Base-by-base conservation (phyloP, 805 yeast genomes). In the Candida alai region DNA sequence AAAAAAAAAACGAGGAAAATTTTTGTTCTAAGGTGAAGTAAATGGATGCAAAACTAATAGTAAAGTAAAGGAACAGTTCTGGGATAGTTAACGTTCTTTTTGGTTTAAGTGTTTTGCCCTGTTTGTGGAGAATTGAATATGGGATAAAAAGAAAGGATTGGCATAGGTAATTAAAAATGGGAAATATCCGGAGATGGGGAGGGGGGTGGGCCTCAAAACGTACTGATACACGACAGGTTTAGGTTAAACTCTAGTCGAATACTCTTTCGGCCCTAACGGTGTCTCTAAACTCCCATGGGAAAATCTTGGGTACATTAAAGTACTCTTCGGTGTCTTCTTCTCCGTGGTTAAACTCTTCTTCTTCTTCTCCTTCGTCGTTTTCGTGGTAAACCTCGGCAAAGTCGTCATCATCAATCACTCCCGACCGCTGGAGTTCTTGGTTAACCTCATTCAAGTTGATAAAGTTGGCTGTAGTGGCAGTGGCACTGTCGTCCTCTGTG, bases 261-360 rank as follows among this genome's bases (percentile, higher is more conserved):
- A 43, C 39, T 32, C 66, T 40, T 35, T 52, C 60, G 6, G 62
- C 45, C 7, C 18, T 12, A 15, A 16, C 24, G 6, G 32, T 32
- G 8, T 39, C 40, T 28, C 47, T 49, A 36, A 44, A 53, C 41
- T 62, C 68, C 68, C 68, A 62, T 2, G 68, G 68, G 42, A 62
- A 62, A n/a, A 62, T 30, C 30, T 50, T 51, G 5, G 52, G 52
- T 25, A 28, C 32, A 20, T 20, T 20, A 20, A 14, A 29, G 9
- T 29, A 15, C 22, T 29, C 32, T 12, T 29, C 32, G 19, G 19
- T 28, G 9, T 16, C 30, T 12, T 26, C 28, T 14, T 26, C 28
- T 16, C 16, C 37, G n/a, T 10, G 27, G 5, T 17, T 29, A 7
- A 21, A 35, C 3, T 41, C 39, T 11, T 34, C 40, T 11, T 21